Conservation (phyloP, 192 early-diverging fungal genomes). For the Coemansia sp. region DNA sequence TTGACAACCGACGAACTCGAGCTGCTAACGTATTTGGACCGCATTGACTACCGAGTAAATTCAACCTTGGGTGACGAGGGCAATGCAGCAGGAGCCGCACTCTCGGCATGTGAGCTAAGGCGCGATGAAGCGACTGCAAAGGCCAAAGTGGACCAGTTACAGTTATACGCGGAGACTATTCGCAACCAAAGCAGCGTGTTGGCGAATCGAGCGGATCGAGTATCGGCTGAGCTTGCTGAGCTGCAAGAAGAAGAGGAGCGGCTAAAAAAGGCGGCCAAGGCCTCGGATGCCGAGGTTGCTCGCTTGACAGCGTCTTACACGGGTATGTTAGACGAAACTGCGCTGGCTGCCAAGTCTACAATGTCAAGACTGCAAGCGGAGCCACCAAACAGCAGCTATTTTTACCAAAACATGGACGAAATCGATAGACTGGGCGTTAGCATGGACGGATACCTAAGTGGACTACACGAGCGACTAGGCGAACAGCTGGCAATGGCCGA, state of each 20-base stretch:
- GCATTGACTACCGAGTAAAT: slow-evolving; percentile 14
- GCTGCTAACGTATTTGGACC: slow-evolving; percentile 33
- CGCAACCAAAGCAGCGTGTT: slow-evolving; percentile 24
- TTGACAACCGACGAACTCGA: slow-evolving; percentile 33
- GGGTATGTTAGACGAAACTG: slow-evolving; percentile 31
- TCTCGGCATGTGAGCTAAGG: slow-evolving; percentile 26
- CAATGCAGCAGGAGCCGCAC: background rate
- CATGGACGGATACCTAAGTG: slow-evolving; percentile 10
- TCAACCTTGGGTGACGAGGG: background rate
- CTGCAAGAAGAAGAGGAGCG: slow-evolving; percentile 32
- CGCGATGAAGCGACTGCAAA: slow-evolving; percentile 4
- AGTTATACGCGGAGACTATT: slow-evolving; percentile 14
- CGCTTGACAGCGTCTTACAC: slow-evolving; percentile 22
- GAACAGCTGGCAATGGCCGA: slow-evolving; percentile 13
- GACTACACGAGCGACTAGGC: slow-evolving; percentile 9
- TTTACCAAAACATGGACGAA: slow-evolving; percentile 29
- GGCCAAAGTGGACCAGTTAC: slow-evolving; percentile 11
- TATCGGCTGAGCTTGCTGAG: slow-evolving; percentile 29
- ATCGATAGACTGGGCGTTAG: slow-evolving; percentile 10
- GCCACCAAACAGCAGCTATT: slow-evolving; percentile 9
- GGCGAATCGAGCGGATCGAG: slow-evolving; percentile 19
- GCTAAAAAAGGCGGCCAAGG: slow-evolving; percentile 13
- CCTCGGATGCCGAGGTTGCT: slow-evolving; percentile 32
- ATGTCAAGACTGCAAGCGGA: slow-evolving; percentile 12
- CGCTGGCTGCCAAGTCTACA: slow-evolving; percentile 24